These are phyloP conservation scores for Epichloe gansuensis DNA, from an alignment of 2,329 filamentous ascomycete genomes.

Conservation along the genomic window DNA sequence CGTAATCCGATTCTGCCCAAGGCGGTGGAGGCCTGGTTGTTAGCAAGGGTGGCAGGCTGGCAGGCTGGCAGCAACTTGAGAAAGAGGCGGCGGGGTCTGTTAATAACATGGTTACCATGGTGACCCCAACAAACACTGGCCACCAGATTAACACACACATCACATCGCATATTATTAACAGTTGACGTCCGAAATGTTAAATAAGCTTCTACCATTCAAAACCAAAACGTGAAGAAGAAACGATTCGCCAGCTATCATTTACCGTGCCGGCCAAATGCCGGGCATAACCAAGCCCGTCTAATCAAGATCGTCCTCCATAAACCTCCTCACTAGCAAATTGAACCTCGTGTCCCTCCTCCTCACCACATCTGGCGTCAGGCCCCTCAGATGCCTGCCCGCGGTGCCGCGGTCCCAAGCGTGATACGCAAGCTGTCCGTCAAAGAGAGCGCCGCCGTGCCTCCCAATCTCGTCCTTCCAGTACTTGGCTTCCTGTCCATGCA, in stretches of 20 bases:
- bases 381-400: conserved; percentile 1
- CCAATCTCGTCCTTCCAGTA: conserved; percentile 6
- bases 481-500: conserved; percentile 1
- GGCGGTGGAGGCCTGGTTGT: background rate
- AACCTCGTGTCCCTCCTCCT: conserved; percentile 8
- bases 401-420: conserved; percentile 10
- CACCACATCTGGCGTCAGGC: conserved; percentile 4
- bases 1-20: conserved; percentile 1
- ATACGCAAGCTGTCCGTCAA: conserved; percentile 9
- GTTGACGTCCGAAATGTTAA: too few species aligned
- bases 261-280: too few species aligned
- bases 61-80: too few species aligned
- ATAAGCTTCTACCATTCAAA: too few species aligned
- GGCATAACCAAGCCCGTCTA: background rate
- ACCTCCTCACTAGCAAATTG: conserved; percentile 9
- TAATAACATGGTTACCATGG: too few species aligned
- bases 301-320: conserved; percentile 7
- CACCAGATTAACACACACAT: too few species aligned
- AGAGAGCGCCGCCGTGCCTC: conserved; percentile 7
- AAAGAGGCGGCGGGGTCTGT: too few species aligned
- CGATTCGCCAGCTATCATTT: too few species aligned
- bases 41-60: too few species aligned
- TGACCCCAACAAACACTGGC: too few species aligned
- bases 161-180: too few species aligned
- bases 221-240: too few species aligned